Evolutionary conservation across 1,284 basidiomycete genomes (phyloP).

Genomic region (Ganoderma multipileum): DNA sequence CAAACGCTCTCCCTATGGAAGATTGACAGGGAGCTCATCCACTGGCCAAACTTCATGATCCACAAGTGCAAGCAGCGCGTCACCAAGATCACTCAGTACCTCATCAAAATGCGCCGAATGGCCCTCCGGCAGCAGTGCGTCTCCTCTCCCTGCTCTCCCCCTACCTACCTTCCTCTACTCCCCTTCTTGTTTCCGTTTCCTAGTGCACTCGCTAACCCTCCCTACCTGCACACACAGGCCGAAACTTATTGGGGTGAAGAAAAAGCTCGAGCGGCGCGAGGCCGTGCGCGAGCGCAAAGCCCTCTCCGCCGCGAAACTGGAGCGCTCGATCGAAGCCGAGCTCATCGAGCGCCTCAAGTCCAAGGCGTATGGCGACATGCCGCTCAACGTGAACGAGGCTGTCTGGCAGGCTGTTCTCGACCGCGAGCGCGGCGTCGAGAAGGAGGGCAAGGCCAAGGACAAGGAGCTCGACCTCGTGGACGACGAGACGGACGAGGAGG

Average conservation of each 20-base stretch:
- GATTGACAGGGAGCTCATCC: slow-evolving; percentile 95
- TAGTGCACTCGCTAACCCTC: not conserved
- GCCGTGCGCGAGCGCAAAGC: slow-evolving; percentile 94
- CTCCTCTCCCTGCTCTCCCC: too few species aligned
- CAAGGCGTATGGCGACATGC: slow-evolving; percentile 97
- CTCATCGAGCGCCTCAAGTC: slow-evolving; percentile 94
- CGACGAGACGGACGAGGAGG: slow-evolving; percentile 57
- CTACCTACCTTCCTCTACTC: not conserved
- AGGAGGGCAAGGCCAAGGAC: slow-evolving; percentile 51
- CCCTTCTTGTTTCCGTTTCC: not conserved
- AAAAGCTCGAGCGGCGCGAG: slow-evolving; percentile 97
- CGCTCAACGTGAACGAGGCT: slow-evolving; percentile 97
- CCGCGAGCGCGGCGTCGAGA: slow-evolving; percentile 66
- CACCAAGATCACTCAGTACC: slow-evolving; percentile 99
- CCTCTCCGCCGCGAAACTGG: slow-evolving; percentile 91
- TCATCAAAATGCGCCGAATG: slow-evolving; percentile 96
- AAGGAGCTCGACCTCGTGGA: slow-evolving; percentile 54
- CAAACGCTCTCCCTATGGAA: slow-evolving; percentile 39
- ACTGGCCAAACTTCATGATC: slow-evolving; percentile 97
- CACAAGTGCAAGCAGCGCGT: slow-evolving; percentile 99
- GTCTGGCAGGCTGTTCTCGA: slow-evolving; percentile 95
- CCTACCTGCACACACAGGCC: slow-evolving; percentile 59
- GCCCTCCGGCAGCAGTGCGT: slow-evolving; percentile 90
- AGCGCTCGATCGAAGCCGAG: slow-evolving; percentile 96
- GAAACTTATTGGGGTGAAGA: slow-evolving; percentile 94